Conservation (phyloP, 78 protist species). For the Monocercomonoides exilis region DNA sequence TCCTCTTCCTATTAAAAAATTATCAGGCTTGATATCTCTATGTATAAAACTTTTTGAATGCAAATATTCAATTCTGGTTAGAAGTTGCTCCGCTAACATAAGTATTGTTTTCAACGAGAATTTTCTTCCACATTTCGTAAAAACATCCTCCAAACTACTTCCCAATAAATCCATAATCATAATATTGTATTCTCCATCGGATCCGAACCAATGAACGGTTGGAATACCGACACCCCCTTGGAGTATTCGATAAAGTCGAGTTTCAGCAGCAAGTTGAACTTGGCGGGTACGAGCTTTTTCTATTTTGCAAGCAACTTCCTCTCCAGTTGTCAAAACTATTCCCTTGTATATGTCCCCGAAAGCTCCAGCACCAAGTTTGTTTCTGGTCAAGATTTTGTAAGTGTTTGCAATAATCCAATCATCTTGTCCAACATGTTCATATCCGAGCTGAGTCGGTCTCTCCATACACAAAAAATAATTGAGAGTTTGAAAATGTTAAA, state of each 20-base stretch:
- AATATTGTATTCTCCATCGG: background rate
- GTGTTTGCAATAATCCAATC: no score
- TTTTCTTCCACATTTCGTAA: conserved; percentile 17
- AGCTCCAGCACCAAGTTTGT: no score
- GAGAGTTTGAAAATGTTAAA: no score
- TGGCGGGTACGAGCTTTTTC: background rate
- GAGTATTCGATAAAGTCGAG: background rate
- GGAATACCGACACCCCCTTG: background rate
- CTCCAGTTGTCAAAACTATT: background rate
- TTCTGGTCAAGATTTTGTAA: no score
- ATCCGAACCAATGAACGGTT: background rate
- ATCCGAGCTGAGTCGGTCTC: no score
- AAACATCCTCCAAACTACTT: conserved; percentile 46
- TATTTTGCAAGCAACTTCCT: background rate
- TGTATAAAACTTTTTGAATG: conserved; percentile 47
- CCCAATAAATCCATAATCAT: conserved; percentile 48
- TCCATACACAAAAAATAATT: no score
- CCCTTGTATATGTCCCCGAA: background rate
- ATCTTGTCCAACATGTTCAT: no score
- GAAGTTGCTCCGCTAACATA: conserved; percentile 42
- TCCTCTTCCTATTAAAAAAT: conserved; percentile 38
- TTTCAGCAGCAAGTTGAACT: background rate
- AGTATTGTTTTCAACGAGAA: conserved; percentile 37
- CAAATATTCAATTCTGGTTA: conserved; percentile 29
- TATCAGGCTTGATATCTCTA: conserved; percentile 56